Percentiles rank a stretch among this genome's conserved stretches.
Conservation (phyloP, 164 flowering plant genomes). For the Akebia trifoliata region DNA sequence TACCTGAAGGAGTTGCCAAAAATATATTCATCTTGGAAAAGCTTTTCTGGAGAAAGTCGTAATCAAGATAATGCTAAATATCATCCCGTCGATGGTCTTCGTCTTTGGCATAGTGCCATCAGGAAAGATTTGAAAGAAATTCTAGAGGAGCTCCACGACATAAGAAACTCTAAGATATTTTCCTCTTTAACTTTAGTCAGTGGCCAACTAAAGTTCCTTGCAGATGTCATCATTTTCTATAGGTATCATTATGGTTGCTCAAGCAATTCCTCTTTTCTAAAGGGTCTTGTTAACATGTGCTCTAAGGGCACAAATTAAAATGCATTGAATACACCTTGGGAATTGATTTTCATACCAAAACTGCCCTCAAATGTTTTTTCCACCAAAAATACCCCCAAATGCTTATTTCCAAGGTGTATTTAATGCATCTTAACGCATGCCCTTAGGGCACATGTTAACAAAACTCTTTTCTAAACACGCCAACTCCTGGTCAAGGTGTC, state of each 20-base stretch:
- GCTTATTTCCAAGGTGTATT: too few species aligned
- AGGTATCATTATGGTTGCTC: constrained; percentile 39
- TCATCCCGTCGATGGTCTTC: constrained; percentile 41
- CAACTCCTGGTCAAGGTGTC: constrained; percentile 7
- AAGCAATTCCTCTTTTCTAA: constrained; percentile 1
- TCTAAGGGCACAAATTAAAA: too few species aligned
- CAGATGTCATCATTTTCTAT: constrained; percentile 58
- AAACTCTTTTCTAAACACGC: constrained; percentile 4
- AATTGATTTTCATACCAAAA: too few species aligned
- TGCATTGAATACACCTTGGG: too few species aligned
- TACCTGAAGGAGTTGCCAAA: constrained; percentile 22
- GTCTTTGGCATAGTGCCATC: constrained; percentile 57
- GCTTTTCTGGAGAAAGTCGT: constrained; percentile 15
- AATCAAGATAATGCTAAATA: constrained; percentile 8
- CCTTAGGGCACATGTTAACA: too few species aligned
- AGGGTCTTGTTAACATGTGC: neutral
- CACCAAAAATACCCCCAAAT: too few species aligned
- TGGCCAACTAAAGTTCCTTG: constrained; percentile 52
- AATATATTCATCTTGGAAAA: constrained; percentile 16
- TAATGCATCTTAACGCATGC: too few species aligned
- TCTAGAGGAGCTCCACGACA: constrained; percentile 39
- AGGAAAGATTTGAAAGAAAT: constrained; percentile 44
- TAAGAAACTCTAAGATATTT: constrained; percentile 28
- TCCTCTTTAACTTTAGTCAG: constrained; percentile 33
- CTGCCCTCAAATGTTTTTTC: too few species aligned